phyloP scores from a whole-genome alignment of 2,329 filamentous ascomycete species.

The Cytospora paraplurivora region DNA sequence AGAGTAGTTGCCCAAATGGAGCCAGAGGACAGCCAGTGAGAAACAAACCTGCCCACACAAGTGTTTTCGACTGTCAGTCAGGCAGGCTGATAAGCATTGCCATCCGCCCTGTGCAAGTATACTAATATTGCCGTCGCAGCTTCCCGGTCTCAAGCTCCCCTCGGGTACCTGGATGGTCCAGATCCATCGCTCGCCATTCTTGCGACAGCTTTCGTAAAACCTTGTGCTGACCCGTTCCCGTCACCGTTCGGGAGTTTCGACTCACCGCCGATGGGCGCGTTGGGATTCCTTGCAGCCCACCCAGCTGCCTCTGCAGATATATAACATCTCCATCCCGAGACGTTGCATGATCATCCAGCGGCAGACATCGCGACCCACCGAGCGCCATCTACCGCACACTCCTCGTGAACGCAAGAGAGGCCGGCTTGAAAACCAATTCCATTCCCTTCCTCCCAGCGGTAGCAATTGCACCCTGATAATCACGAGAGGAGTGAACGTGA shows the following conservation, averaged over 20 bases:
- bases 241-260: background rate
- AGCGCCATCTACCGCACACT: background rate
- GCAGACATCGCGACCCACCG: background rate
- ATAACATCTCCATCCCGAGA: background rate
- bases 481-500: background rate
- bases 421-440: background rate
- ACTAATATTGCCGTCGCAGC: conserved; percentile 7
- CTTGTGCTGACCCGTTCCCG: conserved; percentile 11
- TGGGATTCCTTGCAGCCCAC: background rate
- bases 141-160: background rate
- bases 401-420: background rate
- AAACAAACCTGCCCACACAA: background rate
- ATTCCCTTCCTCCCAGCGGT: background rate
- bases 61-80: background rate
- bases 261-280: background rate
- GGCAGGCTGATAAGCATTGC: background rate
- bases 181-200: conserved; percentile 20
- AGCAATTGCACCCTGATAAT: background rate
- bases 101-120: background rate
- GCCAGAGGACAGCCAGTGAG: background rate
- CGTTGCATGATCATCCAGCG: background rate
- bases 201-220: conserved; percentile 22
- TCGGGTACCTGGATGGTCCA: conserved; percentile 14
- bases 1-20: background rate
- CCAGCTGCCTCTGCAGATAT: background rate